Conservation (phyloP, 2,329 filamentous ascomycete species). For the Dryadomyces sulphureus region DNA sequence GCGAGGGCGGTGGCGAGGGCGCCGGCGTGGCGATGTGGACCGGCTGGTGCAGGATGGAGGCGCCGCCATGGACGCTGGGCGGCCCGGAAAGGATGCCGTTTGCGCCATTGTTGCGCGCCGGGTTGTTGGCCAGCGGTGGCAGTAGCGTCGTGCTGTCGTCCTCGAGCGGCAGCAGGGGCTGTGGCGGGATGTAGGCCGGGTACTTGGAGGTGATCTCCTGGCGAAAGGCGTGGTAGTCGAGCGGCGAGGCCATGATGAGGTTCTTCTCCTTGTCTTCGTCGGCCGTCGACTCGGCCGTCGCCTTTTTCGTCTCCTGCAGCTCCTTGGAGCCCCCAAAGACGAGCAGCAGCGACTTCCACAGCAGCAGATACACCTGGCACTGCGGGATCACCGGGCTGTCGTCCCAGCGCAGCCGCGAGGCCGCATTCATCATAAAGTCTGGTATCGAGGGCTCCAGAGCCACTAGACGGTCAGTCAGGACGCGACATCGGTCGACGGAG, state of each 20-base stretch:
- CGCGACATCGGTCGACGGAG: slow-evolving; percentile 5
- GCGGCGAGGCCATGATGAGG: slow-evolving; percentile 80
- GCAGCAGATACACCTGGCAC: slow-evolving; percentile 59
- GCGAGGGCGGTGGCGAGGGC: slow-evolving; percentile 87
- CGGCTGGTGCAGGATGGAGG: slow-evolving; percentile 84
- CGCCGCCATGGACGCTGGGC: slow-evolving; percentile 40
- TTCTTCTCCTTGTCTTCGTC: slow-evolving; percentile 50
- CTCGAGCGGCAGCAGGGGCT: slow-evolving; percentile 69
- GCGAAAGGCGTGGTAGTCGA: slow-evolving; percentile 92
- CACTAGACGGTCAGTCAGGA: slow-evolving; percentile 20
- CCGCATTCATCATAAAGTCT: slow-evolving; percentile 55
- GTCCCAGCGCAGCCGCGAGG: slow-evolving; percentile 59
- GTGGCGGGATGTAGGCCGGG: slow-evolving; percentile 84
- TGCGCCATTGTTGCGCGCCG: slow-evolving; percentile 42
- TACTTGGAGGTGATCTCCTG: slow-evolving; percentile 98
- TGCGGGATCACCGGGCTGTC: slow-evolving; percentile 47
- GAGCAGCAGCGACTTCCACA: slow-evolving; percentile 85
- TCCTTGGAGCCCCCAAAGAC: slow-evolving; percentile 68
- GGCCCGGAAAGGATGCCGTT: slow-evolving; percentile 47
- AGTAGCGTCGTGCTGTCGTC: slow-evolving; percentile 83
- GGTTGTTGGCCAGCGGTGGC: slow-evolving; percentile 67
- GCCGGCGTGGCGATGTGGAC: slow-evolving; percentile 98
- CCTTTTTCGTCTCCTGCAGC: slow-evolving; percentile 58
- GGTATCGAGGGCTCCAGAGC: slow-evolving; percentile 52
- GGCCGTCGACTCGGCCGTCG: slow-evolving; percentile 45